These are phyloP conservation scores for Vinca minor DNA, from an alignment of 257 asterid species.

Conservation along the genomic window DNA sequence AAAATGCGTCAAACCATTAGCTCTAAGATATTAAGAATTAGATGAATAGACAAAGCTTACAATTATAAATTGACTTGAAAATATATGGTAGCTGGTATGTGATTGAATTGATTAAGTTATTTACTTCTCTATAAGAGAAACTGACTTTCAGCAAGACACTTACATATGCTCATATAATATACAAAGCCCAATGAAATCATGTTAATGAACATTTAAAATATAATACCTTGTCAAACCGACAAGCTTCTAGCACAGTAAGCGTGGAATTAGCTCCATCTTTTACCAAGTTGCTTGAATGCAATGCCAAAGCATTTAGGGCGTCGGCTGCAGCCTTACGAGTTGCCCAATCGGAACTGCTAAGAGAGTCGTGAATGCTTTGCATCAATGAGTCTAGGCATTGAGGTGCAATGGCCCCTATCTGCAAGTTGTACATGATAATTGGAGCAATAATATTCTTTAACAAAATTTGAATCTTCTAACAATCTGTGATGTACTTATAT, in stretches of 20 bases:
- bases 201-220: no score
- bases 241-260: slow-evolving; percentile 68
- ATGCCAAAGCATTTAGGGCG: slow-evolving; percentile 57
- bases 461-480: not conserved
- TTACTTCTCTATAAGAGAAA: not conserved
- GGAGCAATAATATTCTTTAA: not conserved
- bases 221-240: slow-evolving; percentile 88
- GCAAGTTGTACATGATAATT: slow-evolving; percentile 13
- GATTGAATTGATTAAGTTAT: not conserved
- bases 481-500: no score
- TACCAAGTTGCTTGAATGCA: slow-evolving; percentile 47
- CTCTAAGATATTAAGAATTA: not conserved
- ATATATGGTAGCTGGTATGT: not conserved
- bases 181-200: no score
- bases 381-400: slow-evolving; percentile 75
- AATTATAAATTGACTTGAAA: not conserved
- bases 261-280: slow-evolving; percentile 66
- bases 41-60: not conserved
- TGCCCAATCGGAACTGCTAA: slow-evolving; percentile 87
- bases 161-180: slow-evolving; percentile 2
- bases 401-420: slow-evolving; percentile 89
- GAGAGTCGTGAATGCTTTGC: slow-evolving; percentile 77
- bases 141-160: not conserved
- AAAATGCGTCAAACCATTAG: not conserved
- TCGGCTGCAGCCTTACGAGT: slow-evolving; percentile 98